A percentile compares a stretch with the other conserved stretches of the same genome.
Evolutionary conservation across 2,329 filamentous ascomycete genomes (phyloP).

Genomic region (Zymoseptoria crescenta): DNA sequence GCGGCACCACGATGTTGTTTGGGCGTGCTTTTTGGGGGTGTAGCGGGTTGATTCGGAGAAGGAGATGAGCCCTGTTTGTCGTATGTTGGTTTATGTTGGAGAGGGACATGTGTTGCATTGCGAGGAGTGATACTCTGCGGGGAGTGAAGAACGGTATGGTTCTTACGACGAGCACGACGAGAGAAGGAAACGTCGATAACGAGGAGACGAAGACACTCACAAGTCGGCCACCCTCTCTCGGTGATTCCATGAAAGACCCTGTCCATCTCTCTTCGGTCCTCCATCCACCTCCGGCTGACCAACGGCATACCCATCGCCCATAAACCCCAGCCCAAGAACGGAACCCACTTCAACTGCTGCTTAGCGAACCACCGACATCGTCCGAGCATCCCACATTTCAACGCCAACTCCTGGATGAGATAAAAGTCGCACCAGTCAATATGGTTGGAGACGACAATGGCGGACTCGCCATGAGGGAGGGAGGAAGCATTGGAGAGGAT

Average conservation of each 20-base stretch:
- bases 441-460: conserved; percentile 54
- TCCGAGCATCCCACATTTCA: conserved; percentile 50
- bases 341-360: conserved; percentile 50
- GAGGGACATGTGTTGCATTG: background rate
- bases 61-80: conserved; percentile 50
- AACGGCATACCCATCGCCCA: conserved; percentile 60
- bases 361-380: conserved; percentile 57
- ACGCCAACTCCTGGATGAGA: conserved; percentile 53
- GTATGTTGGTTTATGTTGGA: background rate
- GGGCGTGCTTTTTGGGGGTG: conserved; percentile 45
- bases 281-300: conserved; percentile 53
- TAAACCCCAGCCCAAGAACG: conserved; percentile 56
- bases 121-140: too few relatives aligned
- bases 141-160: too few relatives aligned
- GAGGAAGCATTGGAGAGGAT: conserved; percentile 44
- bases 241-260: conserved; percentile 50
- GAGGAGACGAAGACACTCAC: conserved; percentile 35
- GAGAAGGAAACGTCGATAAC: too few relatives aligned
- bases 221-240: conserved; percentile 48
- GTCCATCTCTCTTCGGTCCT: conserved; percentile 49
- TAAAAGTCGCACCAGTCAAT: conserved; percentile 58
- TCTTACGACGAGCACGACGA: too few relatives aligned
- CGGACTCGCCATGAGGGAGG: conserved; percentile 49
- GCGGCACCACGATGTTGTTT: conserved; percentile 47
- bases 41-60: conserved; percentile 58